Evolutionary conservation across 176 grass and related monocot genomes (phyloP), one percentile per base, ranked within the genome.

Genomic region (Ensete ventricosum): DNA sequence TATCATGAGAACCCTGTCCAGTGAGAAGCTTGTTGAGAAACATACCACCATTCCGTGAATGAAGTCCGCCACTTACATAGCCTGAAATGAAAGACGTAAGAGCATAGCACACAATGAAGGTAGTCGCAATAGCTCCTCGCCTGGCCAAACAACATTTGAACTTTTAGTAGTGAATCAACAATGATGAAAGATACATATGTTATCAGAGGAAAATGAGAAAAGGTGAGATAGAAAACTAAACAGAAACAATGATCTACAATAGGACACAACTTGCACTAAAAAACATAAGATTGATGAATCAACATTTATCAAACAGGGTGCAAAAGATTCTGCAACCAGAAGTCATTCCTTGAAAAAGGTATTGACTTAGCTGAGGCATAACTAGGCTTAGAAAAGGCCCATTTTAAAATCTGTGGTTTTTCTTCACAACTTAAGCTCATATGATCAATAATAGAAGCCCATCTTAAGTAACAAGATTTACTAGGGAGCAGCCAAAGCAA

Each of bases 41-140:
- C 85, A 84, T 93, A 99, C 95, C 95, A n/a, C 95, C 88, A 82
- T 91, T 99, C 79, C 86, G 90, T 52, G 95, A 99, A 80, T 99
- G 94, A 60, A 99, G 84, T 54, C 95, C 95, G 52, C 95, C 95
- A 82, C 95, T 99, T 69, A 99, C 88, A 87, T 99, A 99, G 80
- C 95, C 95, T 60, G 95, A 99, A 77, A 99, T 91, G 86, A 94
- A 94, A 73, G 95, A 99, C 14, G 95, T 99, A 85, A 99, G 95
- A 34, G 90, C 95, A 65, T 99, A 99, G 81, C 95, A 99, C 78
- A 99, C 88, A 10, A 99, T 99, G 81, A 99, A 99, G 17, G 95
- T 99, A 64, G 95, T 99, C 57, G 90, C 88, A 53, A 99, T 99
- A 76, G 90, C 83, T 83, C 95, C 95, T 77, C 95, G 90, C 77